Percentiles rank a stretch among this genome's conserved stretches.
Conservation (phyloP, 345 rosid species). For the Clausena lansium region DNA sequence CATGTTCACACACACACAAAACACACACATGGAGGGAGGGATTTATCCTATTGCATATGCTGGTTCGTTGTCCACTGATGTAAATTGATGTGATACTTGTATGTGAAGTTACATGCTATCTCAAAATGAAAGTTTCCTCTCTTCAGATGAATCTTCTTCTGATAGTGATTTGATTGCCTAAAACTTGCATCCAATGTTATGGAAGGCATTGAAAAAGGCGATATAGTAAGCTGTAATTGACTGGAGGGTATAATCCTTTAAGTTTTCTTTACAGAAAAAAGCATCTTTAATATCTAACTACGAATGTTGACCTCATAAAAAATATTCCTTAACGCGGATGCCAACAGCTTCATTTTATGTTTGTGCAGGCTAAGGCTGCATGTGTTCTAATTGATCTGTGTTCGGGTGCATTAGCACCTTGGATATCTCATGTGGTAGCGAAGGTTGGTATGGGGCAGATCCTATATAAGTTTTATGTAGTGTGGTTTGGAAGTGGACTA, state of each 20-base stretch:
- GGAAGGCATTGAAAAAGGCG: neutral
- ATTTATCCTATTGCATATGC: neutral
- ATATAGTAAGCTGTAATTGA: neutral
- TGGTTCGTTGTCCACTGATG: neutral
- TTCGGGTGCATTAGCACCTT: conserved; percentile 71
- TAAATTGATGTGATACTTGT: neutral
- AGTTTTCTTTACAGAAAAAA: neutral
- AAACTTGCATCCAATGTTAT: neutral
- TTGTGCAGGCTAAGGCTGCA: conserved; percentile 78
- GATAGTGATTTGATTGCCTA: neutral
- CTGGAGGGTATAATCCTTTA: neutral
- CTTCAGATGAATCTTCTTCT: neutral
- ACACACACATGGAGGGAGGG: neutral
- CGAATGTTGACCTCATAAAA: neutral
- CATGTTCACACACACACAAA: neutral
- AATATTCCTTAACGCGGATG: neutral
- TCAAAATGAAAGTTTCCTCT: neutral
- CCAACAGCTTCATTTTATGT: conserved; percentile 10
- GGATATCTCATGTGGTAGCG: conserved; percentile 68
- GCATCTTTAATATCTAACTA: neutral
- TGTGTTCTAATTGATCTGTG: conserved; percentile 77
- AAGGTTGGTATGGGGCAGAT: conserved; percentile 48
- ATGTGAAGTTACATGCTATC: neutral
- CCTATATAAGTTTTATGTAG: conserved; percentile 3
- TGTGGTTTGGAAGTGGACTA: conserved; percentile 19